Conservation (phyloP, 2,329 filamentous ascomycete genomes). For the Colletotrichum viniferum region DNA sequence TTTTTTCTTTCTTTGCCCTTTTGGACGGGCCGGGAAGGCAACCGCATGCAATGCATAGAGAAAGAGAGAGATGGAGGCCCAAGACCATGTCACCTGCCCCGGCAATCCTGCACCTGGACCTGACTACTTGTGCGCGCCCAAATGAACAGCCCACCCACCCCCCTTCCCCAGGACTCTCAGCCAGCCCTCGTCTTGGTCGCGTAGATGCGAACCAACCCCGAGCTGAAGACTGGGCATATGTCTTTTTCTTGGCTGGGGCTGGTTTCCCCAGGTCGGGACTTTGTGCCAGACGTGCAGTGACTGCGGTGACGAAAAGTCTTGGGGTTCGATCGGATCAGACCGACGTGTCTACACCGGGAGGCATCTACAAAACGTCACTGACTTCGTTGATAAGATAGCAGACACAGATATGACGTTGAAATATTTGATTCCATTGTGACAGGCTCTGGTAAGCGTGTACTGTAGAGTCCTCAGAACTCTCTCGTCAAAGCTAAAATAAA, state of each 20-base stretch:
- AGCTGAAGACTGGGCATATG: not conserved
- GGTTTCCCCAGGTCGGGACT: not conserved
- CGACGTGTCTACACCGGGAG: not conserved
- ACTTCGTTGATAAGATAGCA: not conserved
- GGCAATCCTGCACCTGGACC: not conserved
- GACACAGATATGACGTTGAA: not conserved
- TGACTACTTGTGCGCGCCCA: not conserved
- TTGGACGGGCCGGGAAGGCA: not conserved
- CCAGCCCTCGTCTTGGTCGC: not conserved
- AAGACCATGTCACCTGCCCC: not conserved
- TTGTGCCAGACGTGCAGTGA: not conserved
- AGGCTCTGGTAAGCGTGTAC: conserved; percentile 9
- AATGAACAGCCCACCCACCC: not conserved
- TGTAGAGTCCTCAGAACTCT: not conserved
- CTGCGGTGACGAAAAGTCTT: not conserved
- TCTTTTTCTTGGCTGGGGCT: not conserved
- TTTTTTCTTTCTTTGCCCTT: not conserved
- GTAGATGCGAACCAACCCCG: not conserved
- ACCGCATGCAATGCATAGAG: not conserved
- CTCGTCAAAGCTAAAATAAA: not conserved
- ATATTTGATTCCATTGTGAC: not conserved
- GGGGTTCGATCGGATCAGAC: conserved; percentile 10
- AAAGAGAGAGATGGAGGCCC: not conserved
- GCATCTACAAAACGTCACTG: not conserved
- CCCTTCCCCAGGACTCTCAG: not conserved